Percentiles rank a stretch among this genome's conserved stretches.
Evolutionary conservation across 1,139 yeast genomes (phyloP).

Genomic region (Geotrichum candidum): DNA sequence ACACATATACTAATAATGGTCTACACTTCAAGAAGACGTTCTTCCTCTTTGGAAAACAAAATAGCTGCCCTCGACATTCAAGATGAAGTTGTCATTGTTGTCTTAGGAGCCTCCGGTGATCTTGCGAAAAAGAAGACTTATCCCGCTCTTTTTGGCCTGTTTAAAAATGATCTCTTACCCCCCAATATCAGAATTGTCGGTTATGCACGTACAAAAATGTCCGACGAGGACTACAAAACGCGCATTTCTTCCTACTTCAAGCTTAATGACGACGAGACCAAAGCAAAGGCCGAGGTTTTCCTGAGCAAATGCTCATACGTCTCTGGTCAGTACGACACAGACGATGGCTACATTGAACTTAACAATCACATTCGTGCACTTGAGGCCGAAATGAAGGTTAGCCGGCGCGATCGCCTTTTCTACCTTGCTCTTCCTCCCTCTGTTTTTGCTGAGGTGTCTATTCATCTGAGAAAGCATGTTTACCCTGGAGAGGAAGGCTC

Average conservation of each 20-base stretch:
- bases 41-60: background rate
- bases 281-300: slow-evolving; percentile 54
- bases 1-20: background rate
- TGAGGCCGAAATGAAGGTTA: slow-evolving; percentile 44
- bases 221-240: slow-evolving; percentile 57
- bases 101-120: slow-evolving; percentile 96
- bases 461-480: slow-evolving; percentile 59
- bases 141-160: slow-evolving; percentile 29
- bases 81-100: slow-evolving; percentile 45
- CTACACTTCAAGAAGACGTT: background rate
- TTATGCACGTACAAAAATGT: slow-evolving; percentile 78
- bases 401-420: slow-evolving; percentile 56
- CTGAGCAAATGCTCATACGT: slow-evolving; percentile 60
- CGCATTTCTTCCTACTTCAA: slow-evolving; percentile 66
- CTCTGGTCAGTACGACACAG: slow-evolving; percentile 72
- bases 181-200: slow-evolving; percentile 70
- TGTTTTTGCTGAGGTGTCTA: slow-evolving; percentile 75
- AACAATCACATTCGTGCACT: slow-evolving; percentile 50
- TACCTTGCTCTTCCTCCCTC: slow-evolving; percentile 95
- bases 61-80: background rate
- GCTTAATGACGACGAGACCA: slow-evolving; percentile 42
- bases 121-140: slow-evolving; percentile 89
- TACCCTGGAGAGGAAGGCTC: slow-evolving; percentile 59
- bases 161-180: slow-evolving; percentile 76
- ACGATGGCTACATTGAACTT: slow-evolving; percentile 62